A percentile compares a stretch with the other conserved stretches of the same genome.
phyloP scores from a whole-genome alignment of 2,329 filamentous ascomycete genomes.

The Fusarium veterinarium region DNA sequence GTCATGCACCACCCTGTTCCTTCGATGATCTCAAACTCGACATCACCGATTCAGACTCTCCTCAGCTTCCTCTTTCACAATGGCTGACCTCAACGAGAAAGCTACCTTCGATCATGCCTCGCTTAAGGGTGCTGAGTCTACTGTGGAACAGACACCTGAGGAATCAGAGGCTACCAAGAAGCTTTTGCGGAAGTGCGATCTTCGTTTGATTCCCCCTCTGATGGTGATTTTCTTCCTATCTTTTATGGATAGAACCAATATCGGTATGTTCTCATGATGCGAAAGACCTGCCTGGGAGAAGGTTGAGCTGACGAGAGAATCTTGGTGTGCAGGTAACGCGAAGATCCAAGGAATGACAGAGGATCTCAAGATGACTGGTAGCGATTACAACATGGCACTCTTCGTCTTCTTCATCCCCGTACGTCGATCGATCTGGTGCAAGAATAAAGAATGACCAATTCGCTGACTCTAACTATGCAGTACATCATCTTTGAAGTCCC shows the following conservation, averaged over 20 bases:
- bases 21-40: neutral
- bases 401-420: constrained; percentile 18
- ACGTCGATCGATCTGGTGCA: accelerated
- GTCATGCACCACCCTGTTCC: neutral
- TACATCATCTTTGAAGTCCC: constrained; percentile 29
- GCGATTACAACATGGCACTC: constrained; percentile 68
- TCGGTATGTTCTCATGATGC: neutral
- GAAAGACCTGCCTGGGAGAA: accelerated
- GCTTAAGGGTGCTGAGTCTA: neutral
- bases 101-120: neutral
- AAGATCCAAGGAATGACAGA: constrained; percentile 44
- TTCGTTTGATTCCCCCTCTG: constrained; percentile 65
- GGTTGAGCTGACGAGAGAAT: accelerated
- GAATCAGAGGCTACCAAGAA: neutral
- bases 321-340: constrained; percentile 21
- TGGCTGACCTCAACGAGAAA: constrained; percentile 1
- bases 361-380: constrained; percentile 36
- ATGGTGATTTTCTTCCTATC: constrained; percentile 43
- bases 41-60: neutral
- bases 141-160: neutral
- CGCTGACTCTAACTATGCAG: accelerated
- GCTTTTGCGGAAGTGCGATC: constrained; percentile 73
- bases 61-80: neutral
- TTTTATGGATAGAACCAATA: constrained; percentile 45
- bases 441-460: accelerated